Evolutionary conservation across 257 asterid genomes (phyloP), one percentile per base, ranked within the genome.

Genomic region (Przewalskia tangutica): DNA sequence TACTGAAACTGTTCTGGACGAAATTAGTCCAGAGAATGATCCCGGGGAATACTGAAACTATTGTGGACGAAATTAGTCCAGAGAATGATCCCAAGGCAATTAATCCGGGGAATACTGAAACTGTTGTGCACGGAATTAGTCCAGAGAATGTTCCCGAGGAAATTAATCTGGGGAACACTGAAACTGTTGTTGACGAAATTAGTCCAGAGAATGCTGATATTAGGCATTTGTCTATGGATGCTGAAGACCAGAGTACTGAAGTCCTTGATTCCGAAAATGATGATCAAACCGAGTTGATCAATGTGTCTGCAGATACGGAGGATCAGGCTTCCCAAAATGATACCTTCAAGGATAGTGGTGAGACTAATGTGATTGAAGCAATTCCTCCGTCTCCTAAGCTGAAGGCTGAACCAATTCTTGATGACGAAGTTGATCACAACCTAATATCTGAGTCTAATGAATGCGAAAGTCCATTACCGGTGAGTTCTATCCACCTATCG

Each of bases 361-460:
- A 82, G 75, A 79, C 46, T 5, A 70, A 79, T 56, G 20, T 48
- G 44, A 58, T 75, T 50, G 82, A 77, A 83, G 67, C 82, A 77
- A 23, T 82, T 63, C 82, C 86, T 40, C 73, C 44, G 59, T 81
- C 78, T 75, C 81, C 91, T 73, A 85, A 40, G 53, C 63, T 65
- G 81, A 88, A 86, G 82, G 86, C 86, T 79, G 89, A 87, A 80
- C 84, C 88, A 55, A 50, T 75, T 79, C 82, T 83, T 68, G 84
- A 83, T 32, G 86, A 85, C 78, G 91, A 87, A 84, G 83, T 86
- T 79, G 86, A 64, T 80, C 77, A 53, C 6, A 82, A 32, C 23
- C 20, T 63, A 34, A 62, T 75, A 48, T 86, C 84, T 20, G 90
- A 83, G 38, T 66, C 81, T 14, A 62, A 12, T 36, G 88, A 84